These are phyloP conservation scores for Ascochyta rabiei DNA, from an alignment of 2,329 filamentous ascomycete genomes.

Conservation along the genomic window DNA sequence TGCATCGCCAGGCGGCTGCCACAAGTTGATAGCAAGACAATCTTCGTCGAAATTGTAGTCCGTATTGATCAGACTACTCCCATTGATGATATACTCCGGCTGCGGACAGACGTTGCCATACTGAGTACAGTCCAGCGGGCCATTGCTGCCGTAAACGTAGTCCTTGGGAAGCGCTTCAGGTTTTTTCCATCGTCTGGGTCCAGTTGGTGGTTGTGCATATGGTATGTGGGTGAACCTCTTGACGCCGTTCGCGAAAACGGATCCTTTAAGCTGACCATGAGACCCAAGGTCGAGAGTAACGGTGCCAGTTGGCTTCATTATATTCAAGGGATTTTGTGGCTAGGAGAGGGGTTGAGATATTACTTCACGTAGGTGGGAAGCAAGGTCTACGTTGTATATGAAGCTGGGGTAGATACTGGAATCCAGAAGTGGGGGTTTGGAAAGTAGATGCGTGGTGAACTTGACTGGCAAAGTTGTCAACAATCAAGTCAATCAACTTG, in stretches of 20 bases:
- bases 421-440: not conserved
- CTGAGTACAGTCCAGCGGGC: conserved; percentile 6
- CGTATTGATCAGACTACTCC: conserved; percentile 1
- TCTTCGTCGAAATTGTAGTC: conserved; percentile 9
- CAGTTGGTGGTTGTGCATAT: conserved; percentile 4
- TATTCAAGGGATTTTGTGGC: not conserved
- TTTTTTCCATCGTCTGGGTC: conserved; percentile 6
- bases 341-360: not conserved
- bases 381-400: not conserved
- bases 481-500: no score
- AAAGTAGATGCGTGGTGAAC: not conserved
- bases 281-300: conserved; percentile 7
- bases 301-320: conserved; percentile 2
- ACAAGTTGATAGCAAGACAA: conserved; percentile 10
- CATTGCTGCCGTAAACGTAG: conserved; percentile 5
- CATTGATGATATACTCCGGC: conserved; percentile 8
- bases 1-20: conserved; percentile 6
- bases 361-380: not conserved
- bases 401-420: not conserved
- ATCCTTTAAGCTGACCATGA: conserved; percentile 4
- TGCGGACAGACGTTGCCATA: conserved; percentile 12
- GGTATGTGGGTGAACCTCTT: conserved; percentile 9
- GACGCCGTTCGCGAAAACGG: conserved; percentile 5
- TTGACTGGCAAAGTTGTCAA: no score
- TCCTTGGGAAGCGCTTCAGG: conserved; percentile 6